Evolutionary conservation across 441 rosid species (phyloP).

Genomic region (Flueggea neowawraea): DNA sequence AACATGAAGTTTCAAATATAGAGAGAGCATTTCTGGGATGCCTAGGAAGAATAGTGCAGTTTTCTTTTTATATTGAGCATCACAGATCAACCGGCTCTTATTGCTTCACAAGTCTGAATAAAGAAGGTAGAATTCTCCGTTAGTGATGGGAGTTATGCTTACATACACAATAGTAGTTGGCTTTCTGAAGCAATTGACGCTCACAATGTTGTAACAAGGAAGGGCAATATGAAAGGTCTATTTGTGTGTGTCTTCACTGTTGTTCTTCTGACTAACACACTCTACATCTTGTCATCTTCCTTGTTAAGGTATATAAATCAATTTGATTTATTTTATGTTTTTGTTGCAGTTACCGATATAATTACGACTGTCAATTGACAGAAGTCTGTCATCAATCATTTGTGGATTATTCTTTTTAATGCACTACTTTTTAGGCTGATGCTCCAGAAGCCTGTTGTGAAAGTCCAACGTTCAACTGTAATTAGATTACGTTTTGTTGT

Average conservation of each 20-base stretch:
- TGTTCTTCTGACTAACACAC: constrained; percentile 29
- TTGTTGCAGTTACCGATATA: constrained; percentile 2
- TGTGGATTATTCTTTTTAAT: constrained; percentile 47
- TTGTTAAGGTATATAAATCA: constrained; percentile 36
- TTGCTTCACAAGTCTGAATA: too few species aligned
- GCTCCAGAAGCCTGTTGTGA: constrained; percentile 47
- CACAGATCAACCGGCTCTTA: too few species aligned
- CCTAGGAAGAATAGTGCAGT: constrained; percentile 82
- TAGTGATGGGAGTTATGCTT: constrained; percentile 35
- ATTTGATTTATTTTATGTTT: too few species aligned
- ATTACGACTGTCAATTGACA: constrained; percentile 23
- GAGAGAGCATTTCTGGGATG: constrained; percentile 76
- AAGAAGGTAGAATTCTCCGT: constrained; percentile 14
- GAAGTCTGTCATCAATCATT: constrained; percentile 29
- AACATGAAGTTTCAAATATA: constrained; percentile 36
- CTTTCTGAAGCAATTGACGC: constrained; percentile 42
- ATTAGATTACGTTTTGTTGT: background rate
- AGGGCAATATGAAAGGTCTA: constrained; percentile 29
- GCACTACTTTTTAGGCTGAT: constrained; percentile 42
- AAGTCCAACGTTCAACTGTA: constrained; percentile 37
- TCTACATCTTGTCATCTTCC: constrained; percentile 29
- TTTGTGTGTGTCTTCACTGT: constrained; percentile 27
- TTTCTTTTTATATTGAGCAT: constrained; percentile 66
- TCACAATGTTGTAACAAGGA: constrained; percentile 54
- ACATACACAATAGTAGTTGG: constrained; percentile 39